A percentile compares a stretch with the other conserved stretches of the same genome.
Conservation (phyloP, 331 rosid species). For the Quercus lobata region DNA sequence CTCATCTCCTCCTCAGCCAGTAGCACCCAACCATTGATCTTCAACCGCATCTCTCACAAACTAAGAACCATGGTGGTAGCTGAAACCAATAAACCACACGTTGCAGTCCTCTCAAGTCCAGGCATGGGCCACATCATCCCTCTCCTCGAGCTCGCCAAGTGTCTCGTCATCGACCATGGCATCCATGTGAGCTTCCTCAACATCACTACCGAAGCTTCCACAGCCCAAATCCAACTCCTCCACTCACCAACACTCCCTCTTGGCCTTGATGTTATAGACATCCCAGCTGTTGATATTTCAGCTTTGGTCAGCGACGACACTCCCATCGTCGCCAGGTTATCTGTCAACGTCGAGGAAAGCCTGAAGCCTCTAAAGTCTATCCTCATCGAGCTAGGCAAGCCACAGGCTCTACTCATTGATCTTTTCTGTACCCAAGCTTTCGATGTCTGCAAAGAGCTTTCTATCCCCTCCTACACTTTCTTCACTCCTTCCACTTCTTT, state of each 20-base stretch:
- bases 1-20: no score
- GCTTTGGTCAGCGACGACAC: conserved; percentile 3
- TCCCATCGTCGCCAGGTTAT: conserved; percentile 3
- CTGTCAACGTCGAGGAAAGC: conserved; percentile 17
- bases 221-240: conserved; percentile 27
- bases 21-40: no score
- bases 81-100: not conserved
- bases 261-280: conserved; percentile 27
- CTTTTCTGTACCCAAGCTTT: conserved; percentile 40
- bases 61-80: not conserved
- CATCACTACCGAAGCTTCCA: conserved; percentile 41
- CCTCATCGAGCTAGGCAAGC: conserved; percentile 17
- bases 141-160: conserved; percentile 23
- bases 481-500: conserved; percentile 29
- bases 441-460: conserved; percentile 22
- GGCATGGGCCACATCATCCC: conserved; percentile 49
- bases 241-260: conserved; percentile 25
- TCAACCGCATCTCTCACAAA: not conserved
- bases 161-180: conserved; percentile 28
- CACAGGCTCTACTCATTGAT: conserved; percentile 33
- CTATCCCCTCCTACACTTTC: conserved; percentile 30
- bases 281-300: conserved; percentile 29
- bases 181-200: conserved; percentile 41
- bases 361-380: conserved; percentile 16
- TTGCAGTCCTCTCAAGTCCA: conserved; percentile 30